Conservation (phyloP, 2,329 filamentous ascomycete species). For the Macrophomina pseudophaseolina region DNA sequence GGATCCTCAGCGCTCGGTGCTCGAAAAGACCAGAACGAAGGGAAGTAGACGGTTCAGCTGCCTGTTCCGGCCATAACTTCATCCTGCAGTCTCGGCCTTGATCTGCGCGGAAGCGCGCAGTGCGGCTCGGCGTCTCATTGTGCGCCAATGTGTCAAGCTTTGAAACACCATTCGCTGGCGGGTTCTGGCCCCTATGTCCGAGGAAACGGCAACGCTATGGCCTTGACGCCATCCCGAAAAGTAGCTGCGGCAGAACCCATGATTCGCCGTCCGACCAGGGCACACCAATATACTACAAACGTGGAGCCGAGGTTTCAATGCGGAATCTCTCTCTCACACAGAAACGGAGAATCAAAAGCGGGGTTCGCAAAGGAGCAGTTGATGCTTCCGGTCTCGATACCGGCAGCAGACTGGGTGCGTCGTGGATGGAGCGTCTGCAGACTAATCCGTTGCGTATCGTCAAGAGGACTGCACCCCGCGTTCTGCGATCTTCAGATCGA, state of each 20-base stretch:
- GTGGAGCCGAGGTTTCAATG: too few species aligned
- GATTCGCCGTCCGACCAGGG: background rate
- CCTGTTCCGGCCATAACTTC: background rate
- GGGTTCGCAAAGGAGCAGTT: too few species aligned
- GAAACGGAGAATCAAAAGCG: too few species aligned
- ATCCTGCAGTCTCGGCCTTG: background rate
- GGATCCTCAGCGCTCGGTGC: background rate
- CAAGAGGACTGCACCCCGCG: background rate
- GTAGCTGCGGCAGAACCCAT: background rate
- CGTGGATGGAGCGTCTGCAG: too few species aligned
- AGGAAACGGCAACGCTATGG: background rate
- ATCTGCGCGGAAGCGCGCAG: background rate
- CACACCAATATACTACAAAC: background rate
- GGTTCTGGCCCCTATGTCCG: background rate
- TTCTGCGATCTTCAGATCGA: conserved; percentile 1
- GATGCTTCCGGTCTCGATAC: too few species aligned
- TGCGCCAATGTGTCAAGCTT: background rate
- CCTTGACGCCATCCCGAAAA: background rate
- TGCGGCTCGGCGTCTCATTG: background rate
- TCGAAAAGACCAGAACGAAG: background rate
- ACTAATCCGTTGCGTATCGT: too few species aligned
- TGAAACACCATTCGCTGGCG: background rate
- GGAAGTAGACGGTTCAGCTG: background rate
- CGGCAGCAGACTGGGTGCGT: too few species aligned
- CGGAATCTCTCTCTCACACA: too few species aligned